A percentile compares a stretch with the other conserved stretches of the same genome.
Conservation (phyloP, 2,329 filamentous ascomycete genomes). For the Esteya vermicola region DNA sequence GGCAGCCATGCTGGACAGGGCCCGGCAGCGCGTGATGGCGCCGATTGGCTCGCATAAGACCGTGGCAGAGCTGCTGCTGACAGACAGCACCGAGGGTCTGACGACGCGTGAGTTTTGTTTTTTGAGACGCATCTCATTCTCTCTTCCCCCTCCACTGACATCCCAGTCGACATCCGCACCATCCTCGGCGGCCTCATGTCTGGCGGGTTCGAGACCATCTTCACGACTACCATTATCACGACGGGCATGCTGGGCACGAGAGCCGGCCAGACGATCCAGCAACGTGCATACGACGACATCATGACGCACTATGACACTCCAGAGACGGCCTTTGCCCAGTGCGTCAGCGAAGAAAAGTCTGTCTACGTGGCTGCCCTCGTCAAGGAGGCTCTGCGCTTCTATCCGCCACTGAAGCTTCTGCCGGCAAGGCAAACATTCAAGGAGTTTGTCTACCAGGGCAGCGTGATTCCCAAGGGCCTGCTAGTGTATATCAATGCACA, state of each 20-base stretch:
- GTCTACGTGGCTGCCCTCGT: conserved; percentile 1
- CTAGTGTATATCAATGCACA: conserved; percentile 1
- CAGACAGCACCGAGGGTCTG: not conserved
- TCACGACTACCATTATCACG: not conserved
- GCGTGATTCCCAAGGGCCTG: not conserved
- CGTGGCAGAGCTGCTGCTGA: conserved; percentile 1
- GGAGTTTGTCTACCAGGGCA: not conserved
- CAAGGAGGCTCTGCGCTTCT: conserved; percentile 2
- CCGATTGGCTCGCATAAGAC: not conserved
- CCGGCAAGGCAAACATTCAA: not conserved
- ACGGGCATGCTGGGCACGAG: not conserved
- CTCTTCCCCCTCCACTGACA: not conserved
- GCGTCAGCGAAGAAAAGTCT: conserved; percentile 1
- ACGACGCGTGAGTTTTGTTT: not conserved
- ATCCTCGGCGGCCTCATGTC: conserved; percentile 5
- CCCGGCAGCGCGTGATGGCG: not conserved
- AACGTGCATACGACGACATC: conserved; percentile 2
- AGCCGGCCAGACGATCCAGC: conserved; percentile 1
- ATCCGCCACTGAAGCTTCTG: conserved; percentile 1
- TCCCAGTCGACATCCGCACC: conserved; percentile 1
- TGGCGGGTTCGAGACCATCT: conserved; percentile 4
- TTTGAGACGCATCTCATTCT: not conserved
- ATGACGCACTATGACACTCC: not conserved
- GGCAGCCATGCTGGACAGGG: not conserved
- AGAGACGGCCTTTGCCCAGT: not conserved